phyloP scores from a whole-genome alignment of 2,329 filamentous ascomycete species.

The Gaeumannomyces tritici region DNA sequence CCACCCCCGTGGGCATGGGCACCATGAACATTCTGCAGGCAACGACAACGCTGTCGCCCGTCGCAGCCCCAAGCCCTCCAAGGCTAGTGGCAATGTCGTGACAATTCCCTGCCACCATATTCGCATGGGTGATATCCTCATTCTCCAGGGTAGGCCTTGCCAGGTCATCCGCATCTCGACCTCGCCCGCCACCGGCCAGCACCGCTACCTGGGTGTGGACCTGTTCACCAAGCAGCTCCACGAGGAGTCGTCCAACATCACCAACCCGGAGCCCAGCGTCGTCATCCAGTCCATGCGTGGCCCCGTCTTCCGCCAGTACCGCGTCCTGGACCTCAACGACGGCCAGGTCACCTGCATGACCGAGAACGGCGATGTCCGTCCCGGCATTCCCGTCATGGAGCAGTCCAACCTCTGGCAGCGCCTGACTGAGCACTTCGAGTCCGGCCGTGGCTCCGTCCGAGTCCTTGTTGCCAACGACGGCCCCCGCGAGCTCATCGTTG shows the following conservation, averaged over 20 bases:
- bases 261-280: slow-evolving; percentile 91
- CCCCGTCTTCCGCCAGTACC: slow-evolving; percentile 99
- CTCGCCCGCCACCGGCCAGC: slow-evolving; percentile 94
- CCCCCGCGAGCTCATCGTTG: slow-evolving; percentile 89
- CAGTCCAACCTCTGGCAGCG: slow-evolving; percentile 83
- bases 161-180: slow-evolving; percentile 99
- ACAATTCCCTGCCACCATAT: slow-evolving; percentile 99
- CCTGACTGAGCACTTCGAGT: slow-evolving; percentile 75
- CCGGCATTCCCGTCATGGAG: slow-evolving; percentile 84
- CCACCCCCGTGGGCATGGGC: slow-evolving; percentile 37
- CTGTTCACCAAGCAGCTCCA: slow-evolving; percentile 99
- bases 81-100: slow-evolving; percentile 60
- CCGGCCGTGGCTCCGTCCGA: slow-evolving; percentile 86
- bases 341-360: slow-evolving; percentile 88
- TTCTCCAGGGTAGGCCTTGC: slow-evolving; percentile 97
- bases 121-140: slow-evolving; percentile 95
- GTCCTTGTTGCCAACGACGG: slow-evolving; percentile 93
- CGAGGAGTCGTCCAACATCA: slow-evolving; percentile 96
- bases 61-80: slow-evolving; percentile 21
- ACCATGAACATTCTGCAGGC: slow-evolving; percentile 29
- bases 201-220: slow-evolving; percentile 99
- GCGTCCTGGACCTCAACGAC: slow-evolving; percentile 92
- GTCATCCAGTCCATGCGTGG: slow-evolving; percentile 99
- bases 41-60: slow-evolving; percentile 29
- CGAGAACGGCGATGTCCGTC: slow-evolving; percentile 96